Percentiles rank a stretch among this genome's conserved stretches.
phyloP scores from a whole-genome alignment of 345 rosid genomes.

The Sonneratia alba region DNA sequence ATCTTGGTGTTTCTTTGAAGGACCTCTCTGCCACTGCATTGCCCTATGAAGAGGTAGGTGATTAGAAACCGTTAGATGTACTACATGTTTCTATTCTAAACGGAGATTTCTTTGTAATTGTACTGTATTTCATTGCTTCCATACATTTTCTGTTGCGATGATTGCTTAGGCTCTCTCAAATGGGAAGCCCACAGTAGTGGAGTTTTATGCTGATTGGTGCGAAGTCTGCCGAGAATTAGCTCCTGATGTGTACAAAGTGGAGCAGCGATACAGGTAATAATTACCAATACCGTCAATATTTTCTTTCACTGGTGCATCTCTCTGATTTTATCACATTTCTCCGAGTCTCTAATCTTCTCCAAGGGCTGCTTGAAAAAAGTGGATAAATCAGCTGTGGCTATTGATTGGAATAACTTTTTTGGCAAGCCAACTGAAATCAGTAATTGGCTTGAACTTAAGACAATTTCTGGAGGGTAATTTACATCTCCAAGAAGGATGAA shows the following conservation, averaged over 20 bases:
- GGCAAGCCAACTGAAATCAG: background rate
- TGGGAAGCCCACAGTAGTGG: conserved; percentile 93
- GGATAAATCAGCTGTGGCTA: background rate
- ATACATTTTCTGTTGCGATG: background rate
- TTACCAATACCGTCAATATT: background rate
- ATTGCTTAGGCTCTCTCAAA: conserved; percentile 54
- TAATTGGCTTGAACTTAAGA: background rate
- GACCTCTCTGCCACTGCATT: conserved; percentile 61
- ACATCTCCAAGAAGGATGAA: background rate
- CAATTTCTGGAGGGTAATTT: background rate
- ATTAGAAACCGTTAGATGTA: background rate
- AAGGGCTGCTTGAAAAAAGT: background rate
- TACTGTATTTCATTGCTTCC: background rate
- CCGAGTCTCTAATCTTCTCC: background rate
- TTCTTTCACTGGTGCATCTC: background rate
- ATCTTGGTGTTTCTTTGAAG: conserved; percentile 72
- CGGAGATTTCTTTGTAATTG: background rate
- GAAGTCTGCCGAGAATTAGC: conserved; percentile 93
- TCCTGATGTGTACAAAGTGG: conserved; percentile 84
- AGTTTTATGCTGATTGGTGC: conserved; percentile 98
- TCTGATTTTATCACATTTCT: background rate
- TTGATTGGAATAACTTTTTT: background rate
- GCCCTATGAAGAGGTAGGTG: conserved; percentile 62
- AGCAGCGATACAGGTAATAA: conserved; percentile 78
- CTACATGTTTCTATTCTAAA: background rate